These are phyloP conservation scores for Cytospora chrysosperma DNA, from an alignment of 2,329 filamentous ascomycete species.

Conservation along the genomic window DNA sequence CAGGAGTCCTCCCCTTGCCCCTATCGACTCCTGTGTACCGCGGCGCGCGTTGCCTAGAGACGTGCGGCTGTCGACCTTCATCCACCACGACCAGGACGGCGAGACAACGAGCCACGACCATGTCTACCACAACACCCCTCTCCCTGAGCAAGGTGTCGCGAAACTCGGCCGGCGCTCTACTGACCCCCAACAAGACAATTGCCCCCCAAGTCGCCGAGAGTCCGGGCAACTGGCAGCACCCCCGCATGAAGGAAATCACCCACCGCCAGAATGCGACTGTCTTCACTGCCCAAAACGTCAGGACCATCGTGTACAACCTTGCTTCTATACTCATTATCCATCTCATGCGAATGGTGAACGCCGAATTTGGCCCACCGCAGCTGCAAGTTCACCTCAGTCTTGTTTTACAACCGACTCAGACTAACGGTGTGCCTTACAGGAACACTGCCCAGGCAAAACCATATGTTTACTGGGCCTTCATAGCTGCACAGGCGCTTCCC, in stretches of 20 bases:
- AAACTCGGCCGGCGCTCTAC: conserved; percentile 8
- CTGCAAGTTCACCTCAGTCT: conserved; percentile 37
- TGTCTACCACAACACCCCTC: conserved; percentile 34
- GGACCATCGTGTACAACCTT: conserved; percentile 67
- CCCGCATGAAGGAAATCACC: conserved; percentile 82
- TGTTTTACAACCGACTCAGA: conserved; percentile 16
- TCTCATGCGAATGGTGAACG: conserved; percentile 38
- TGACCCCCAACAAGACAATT: conserved; percentile 30
- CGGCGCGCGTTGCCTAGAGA: neutral
- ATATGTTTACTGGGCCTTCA: conserved; percentile 46
- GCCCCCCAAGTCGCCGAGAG: conserved; percentile 44
- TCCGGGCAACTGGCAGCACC: conserved; percentile 87
- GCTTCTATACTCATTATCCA: conserved; percentile 40
- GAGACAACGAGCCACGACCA: conserved; percentile 23
- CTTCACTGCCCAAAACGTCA: conserved; percentile 77
- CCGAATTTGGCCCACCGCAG: conserved; percentile 36
- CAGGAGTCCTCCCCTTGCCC: conserved; percentile 15
- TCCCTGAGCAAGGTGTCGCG: conserved; percentile 22
- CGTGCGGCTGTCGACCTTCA: neutral
- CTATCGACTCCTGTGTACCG: neutral
- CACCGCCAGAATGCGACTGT: conserved; percentile 73
- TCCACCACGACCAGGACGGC: neutral
- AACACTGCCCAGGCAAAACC: conserved; percentile 33
- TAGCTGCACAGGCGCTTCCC: conserved; percentile 54
- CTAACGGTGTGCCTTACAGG: conserved; percentile 30